phyloP scores from a whole-genome alignment of 192 early-diverging fungal species.

The Rhizophagus clarus region DNA sequence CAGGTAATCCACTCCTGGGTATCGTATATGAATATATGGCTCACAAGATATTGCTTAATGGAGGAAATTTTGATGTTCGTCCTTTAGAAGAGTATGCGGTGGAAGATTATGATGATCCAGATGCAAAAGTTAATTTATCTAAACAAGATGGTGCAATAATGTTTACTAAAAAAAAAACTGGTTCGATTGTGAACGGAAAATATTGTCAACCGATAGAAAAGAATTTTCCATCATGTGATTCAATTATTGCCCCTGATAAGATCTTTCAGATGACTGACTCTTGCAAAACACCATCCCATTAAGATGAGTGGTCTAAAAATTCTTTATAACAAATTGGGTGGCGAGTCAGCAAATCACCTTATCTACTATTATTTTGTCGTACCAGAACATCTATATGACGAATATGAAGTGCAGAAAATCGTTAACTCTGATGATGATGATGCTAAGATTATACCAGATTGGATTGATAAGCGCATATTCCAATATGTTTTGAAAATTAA shows the following conservation, averaged over 20 bases:
- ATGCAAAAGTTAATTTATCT: background rate
- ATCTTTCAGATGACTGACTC: slow-evolving; percentile 26
- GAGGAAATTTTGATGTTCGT: slow-evolving; percentile 16
- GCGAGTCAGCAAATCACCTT: background rate
- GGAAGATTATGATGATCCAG: background rate
- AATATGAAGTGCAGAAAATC: background rate
- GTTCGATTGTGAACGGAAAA: background rate
- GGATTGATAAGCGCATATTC: background rate
- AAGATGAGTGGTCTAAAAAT: slow-evolving; percentile 26
- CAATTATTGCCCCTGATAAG: slow-evolving; percentile 12
- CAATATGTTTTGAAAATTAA: slow-evolving; percentile 25
- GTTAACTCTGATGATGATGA: slow-evolving; percentile 9
- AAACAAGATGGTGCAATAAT: background rate
- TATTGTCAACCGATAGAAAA: slow-evolving; percentile 14
- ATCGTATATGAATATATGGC: background rate
- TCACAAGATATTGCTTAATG: background rate
- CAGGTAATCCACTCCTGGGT: slow-evolving; percentile 3
- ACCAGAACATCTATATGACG: slow-evolving; percentile 1
- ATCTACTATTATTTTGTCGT: slow-evolving; percentile 27
- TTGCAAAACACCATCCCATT: slow-evolving; percentile 15
- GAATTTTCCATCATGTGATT: slow-evolving; percentile 23
- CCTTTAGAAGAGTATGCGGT: background rate
- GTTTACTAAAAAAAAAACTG: slow-evolving; percentile 2
- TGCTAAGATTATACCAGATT: background rate
- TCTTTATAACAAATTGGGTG: slow-evolving; percentile 23